Evolutionary conservation across 257 asterid genomes (phyloP), one percentile per base, ranked within the genome.

Genomic region (Paulownia fortunei): DNA sequence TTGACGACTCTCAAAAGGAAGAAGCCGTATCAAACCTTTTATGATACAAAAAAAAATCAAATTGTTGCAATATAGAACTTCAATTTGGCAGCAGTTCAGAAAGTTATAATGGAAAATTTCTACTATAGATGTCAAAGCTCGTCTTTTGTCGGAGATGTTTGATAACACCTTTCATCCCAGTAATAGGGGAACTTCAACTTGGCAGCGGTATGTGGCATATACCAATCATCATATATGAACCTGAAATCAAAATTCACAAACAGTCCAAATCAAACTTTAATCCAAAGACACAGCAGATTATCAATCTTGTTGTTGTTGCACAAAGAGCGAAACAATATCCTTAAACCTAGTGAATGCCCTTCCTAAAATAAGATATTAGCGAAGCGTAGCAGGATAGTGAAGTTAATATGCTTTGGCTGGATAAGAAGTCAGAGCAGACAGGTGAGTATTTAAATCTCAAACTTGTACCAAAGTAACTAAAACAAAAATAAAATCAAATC

Each of bases 191-290:
- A 93, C 86, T 86, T 88, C 85, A 90, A 70, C 80, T 76, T 89
- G 81, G 99, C 92, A 54, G 99, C 99, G n/a, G 89, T 95, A 63
- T 95, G 99, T 16, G 98, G 98, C 98, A 95, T 82, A 27, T 44
- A 68, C 98, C 98, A 95, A 76, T 93, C 98, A 60, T 91, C 90
- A 4, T 95, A 95, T 54, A 83, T 78, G 88, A 95, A 95, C 94
- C 99, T 95, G 88, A 32, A 67, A 84, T 32, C 71, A 77, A 82
- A n/a, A 74, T 55, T 67, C 44, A 11, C 54, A 23, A 18, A 10
- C 34, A 4, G 5, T 27, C 37, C 6, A 6, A 39, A 11, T 7
- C 8, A 23, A 30, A 66, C 23, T 39, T 30, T 4, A 49, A 41
- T 36, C 32, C 30, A 16, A 68, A 6, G 27, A 36, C 0, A 9